phyloP scores from a whole-genome alignment of 2,329 filamentous ascomycete species.

The Didymella segeticola region DNA sequence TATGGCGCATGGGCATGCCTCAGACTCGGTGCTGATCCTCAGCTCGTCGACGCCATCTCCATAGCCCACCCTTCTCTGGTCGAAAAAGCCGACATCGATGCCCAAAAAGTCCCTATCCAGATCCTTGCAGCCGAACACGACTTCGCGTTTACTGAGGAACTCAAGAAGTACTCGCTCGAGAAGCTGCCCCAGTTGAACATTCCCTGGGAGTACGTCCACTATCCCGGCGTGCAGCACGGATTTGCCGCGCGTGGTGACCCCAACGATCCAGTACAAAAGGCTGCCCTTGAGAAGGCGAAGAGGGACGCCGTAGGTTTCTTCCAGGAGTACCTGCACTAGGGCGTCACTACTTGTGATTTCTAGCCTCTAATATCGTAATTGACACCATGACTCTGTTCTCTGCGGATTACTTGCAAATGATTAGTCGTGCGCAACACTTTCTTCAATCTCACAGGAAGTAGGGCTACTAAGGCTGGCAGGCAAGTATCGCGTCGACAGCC shows the following conservation, averaged over 20 bases:
- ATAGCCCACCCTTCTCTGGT: constrained; percentile 41
- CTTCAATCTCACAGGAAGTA: too few relatives aligned
- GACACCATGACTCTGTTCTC: neutral
- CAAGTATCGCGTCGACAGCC: too few relatives aligned
- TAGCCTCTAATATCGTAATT: neutral
- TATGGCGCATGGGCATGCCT: constrained; percentile 53
- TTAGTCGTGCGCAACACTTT: neutral
- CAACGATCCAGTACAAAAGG: constrained; percentile 35
- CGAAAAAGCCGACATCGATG: constrained; percentile 39
- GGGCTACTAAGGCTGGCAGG: too few relatives aligned
- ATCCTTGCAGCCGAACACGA: constrained; percentile 41
- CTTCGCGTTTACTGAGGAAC: constrained; percentile 33
- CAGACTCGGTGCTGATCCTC: constrained; percentile 40
- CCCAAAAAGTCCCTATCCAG: constrained; percentile 41
- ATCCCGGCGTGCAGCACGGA: constrained; percentile 42
- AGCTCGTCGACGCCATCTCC: constrained; percentile 41
- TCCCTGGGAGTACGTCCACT: constrained; percentile 45
- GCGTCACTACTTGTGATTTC: neutral
- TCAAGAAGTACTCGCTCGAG: constrained; percentile 40
- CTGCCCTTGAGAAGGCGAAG: constrained; percentile 45
- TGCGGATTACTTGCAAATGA: too few relatives aligned
- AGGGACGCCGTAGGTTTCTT: constrained; percentile 40
- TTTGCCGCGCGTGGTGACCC: constrained; percentile 42
- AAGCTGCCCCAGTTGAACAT: constrained; percentile 38
- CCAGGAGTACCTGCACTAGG: constrained; percentile 42